Evolutionary conservation across 2,329 filamentous ascomycete species (phyloP).

Genomic region (Didymosphaeria variabile): DNA sequence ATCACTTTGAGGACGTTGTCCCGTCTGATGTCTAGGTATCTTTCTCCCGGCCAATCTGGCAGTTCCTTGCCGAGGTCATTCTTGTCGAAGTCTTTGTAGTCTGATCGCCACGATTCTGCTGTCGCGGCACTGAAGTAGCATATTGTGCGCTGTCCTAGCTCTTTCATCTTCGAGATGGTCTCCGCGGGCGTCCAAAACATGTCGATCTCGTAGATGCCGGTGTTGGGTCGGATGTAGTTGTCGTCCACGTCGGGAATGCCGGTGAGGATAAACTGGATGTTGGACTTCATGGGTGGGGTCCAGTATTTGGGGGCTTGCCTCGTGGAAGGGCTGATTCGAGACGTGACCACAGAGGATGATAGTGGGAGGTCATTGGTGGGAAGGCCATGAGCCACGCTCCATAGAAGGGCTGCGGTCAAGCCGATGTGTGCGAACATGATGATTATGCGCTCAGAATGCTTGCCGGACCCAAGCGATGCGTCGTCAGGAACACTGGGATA

Average conservation of each 20-base stretch:
- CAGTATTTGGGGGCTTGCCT: slow-evolving; percentile 22
- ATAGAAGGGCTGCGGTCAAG: slow-evolving; percentile 14
- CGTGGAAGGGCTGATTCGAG: slow-evolving; percentile 18
- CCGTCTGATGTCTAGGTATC: slow-evolving; percentile 32
- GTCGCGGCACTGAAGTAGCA: slow-evolving; percentile 39
- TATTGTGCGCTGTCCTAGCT: slow-evolving; percentile 30
- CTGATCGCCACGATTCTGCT: slow-evolving; percentile 33
- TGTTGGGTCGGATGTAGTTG: slow-evolving; percentile 27
- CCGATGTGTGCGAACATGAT: slow-evolving; percentile 8
- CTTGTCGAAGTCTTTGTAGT: slow-evolving; percentile 30
- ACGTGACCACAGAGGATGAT: slow-evolving; percentile 23
- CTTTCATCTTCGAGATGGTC: slow-evolving; percentile 26
- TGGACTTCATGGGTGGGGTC: slow-evolving; percentile 33
- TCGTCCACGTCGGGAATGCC: slow-evolving; percentile 33
- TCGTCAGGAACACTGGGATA: background rate
- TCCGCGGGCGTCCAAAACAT: slow-evolving; percentile 34
- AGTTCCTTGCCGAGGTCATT: slow-evolving; percentile 29
- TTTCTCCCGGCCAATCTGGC: slow-evolving; percentile 36
- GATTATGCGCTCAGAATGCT: background rate
- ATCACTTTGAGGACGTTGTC: slow-evolving; percentile 35
- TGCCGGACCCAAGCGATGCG: background rate
- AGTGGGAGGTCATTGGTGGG: slow-evolving; percentile 27
- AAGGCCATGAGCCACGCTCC: slow-evolving; percentile 18
- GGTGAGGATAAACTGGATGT: slow-evolving; percentile 33
- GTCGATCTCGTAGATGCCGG: slow-evolving; percentile 33